Evolutionary conservation across 2,329 filamentous ascomycete species (phyloP), one percentile per base, ranked within the genome.

Genomic region (Fusarium sterilihyphosum): DNA sequence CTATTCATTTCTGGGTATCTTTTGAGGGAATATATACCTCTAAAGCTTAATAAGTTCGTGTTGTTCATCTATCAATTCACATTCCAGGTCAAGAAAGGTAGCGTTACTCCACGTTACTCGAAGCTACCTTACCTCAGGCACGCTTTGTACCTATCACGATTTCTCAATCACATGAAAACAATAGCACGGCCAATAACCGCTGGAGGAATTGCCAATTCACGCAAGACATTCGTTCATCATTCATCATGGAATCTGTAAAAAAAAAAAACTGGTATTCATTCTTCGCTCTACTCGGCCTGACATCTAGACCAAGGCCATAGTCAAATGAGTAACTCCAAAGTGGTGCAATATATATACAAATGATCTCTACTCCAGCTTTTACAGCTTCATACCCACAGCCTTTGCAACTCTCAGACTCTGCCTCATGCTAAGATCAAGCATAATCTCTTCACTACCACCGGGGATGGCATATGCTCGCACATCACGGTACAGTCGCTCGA

Each of bases 401-500:
- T 98, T 92, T 78, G 95, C 94, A 63, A 99, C 96, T 82, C 91
- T 92, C 87, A 98, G 83, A 73, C 92, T 93, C 88, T 98, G 95
- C 78, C 96, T 89, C 83, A 99, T 97, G 85, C 94, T 97, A 80
- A 99, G 84, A 83, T 99, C 96, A 76, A 98, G 86, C 96, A 99
- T 99, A 76, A 99, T 99, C 89, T 99, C 96, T 86, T 99, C 96
- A 76, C 92, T 94, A 31, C 96, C 96, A 79, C 96, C 96, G 7
- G 96, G 96, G 77, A 99, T 96, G 72, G 96, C 96, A 83, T 99
- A 98, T 2, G 96, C 96, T 78, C 96, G 90, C 22, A 98, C 96
- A 83, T 99, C 96, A 73, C 96, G 90, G 84, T 98, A 98, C 78
- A 99, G 85, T 69, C 96, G 87, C 90, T 99, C 96, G 60, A 98